Conservation (phyloP, 768 basidiomycete genomes). For the Tricholoma hemisulphureum region DNA sequence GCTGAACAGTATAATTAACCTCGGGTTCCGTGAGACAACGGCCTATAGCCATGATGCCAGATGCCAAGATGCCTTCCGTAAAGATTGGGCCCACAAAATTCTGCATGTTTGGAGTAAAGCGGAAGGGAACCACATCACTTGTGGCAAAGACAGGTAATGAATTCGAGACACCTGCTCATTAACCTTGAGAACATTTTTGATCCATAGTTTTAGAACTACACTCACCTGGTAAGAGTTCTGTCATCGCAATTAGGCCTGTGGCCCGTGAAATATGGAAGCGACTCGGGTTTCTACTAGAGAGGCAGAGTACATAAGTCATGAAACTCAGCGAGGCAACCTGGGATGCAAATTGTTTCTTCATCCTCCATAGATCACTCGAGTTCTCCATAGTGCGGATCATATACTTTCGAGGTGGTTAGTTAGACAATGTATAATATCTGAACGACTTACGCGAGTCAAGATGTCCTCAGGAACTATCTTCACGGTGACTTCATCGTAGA, state of each 20-base stretch:
- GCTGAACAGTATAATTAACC: slow-evolving; percentile 40
- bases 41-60: slow-evolving; percentile 88
- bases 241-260: slow-evolving; percentile 90
- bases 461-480: slow-evolving; percentile 92
- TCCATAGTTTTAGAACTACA: neutral
- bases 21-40: slow-evolving; percentile 90
- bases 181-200: neutral
- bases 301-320: slow-evolving; percentile 84
- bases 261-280: slow-evolving; percentile 89
- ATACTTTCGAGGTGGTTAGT: slow-evolving; percentile 53
- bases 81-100: slow-evolving; percentile 85
- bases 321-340: slow-evolving; percentile 89
- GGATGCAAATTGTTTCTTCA: slow-evolving; percentile 94
- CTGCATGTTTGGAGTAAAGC: slow-evolving; percentile 96
- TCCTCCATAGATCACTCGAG: slow-evolving; percentile 88
- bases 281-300: slow-evolving; percentile 78
- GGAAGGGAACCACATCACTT: slow-evolving; percentile 91
- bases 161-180: slow-evolving; percentile 38
- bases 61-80: slow-evolving; percentile 84
- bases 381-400: slow-evolving; percentile 84
- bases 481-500: slow-evolving; percentile 80
- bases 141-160: slow-evolving; percentile 65
- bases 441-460: slow-evolving; percentile 65
- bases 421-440: slow-evolving; percentile 1
- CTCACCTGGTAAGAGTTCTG: slow-evolving; percentile 84